phyloP scores from a whole-genome alignment of 2,329 filamentous ascomycete species.

The Penicillium sp. region DNA sequence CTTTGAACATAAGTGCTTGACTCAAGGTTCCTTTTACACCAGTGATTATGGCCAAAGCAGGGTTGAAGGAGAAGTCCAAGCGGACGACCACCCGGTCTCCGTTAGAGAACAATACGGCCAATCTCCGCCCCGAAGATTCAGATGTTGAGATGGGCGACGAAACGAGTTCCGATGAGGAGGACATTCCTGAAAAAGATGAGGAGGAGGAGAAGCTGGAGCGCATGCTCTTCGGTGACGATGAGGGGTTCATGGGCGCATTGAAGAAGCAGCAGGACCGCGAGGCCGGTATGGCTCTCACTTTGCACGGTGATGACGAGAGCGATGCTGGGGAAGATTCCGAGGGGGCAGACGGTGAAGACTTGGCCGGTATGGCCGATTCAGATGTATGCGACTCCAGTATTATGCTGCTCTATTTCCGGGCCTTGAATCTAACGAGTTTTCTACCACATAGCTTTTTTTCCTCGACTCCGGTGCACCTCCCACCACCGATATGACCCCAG shows the following conservation, averaged over 20 bases:
- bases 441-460: slow-evolving; percentile 65
- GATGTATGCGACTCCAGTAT: slow-evolving; percentile 52
- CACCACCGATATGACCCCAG: slow-evolving; percentile 29
- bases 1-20: neutral
- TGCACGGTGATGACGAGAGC: slow-evolving; percentile 32
- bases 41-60: slow-evolving; percentile 29
- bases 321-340: slow-evolving; percentile 25
- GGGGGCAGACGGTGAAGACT: slow-evolving; percentile 45
- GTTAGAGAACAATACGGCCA: slow-evolving; percentile 23
- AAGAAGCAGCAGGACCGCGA: slow-evolving; percentile 54
- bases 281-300: slow-evolving; percentile 40
- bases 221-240: slow-evolving; percentile 81
- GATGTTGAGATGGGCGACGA: slow-evolving; percentile 31
- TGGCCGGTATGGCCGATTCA: slow-evolving; percentile 71
- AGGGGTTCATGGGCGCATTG: slow-evolving; percentile 75
- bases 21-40: neutral
- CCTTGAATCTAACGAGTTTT: slow-evolving; percentile 6
- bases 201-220: slow-evolving; percentile 83
- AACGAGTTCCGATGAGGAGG: slow-evolving; percentile 26
- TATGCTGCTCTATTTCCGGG: neutral
- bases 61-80: slow-evolving; percentile 33
- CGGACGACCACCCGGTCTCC: slow-evolving; percentile 24
- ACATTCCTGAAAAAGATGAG: slow-evolving; percentile 66
- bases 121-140: slow-evolving; percentile 21
- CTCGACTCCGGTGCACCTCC: slow-evolving; percentile 64